Base-by-base conservation (phyloP, 768 basidiomycete genomes). In the Amanita phalloides region DNA sequence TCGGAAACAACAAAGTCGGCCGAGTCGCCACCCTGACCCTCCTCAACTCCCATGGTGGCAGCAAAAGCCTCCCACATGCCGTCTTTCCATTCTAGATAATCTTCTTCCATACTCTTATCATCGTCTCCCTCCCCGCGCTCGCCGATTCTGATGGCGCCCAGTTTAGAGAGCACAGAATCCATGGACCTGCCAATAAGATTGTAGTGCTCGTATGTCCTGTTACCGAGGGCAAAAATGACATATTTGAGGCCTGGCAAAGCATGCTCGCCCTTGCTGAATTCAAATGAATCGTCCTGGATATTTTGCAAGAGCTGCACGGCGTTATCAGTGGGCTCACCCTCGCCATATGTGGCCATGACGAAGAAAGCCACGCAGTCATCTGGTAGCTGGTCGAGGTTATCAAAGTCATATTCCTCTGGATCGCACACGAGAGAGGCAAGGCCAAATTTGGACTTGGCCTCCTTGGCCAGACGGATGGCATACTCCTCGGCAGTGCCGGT, bases 91-190 rank as follows among this genome's bases (percentile, higher is more conserved):
- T 90, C 93, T 10, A 99, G 79, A 65, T 98, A 99, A 67, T 99
- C 95, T 71, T 99, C 95, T 66, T 99, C 95, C 94, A 99, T 97
- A 63, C 88, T 92, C 75, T 96, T 96, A 69, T 99, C 96, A 62
- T 99, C 95, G 62, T 99, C 96, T 56, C 95, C 95, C 67, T 98
- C 94, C 8, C 95, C 95, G 36, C 86, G 76, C 64, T 86, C 84
- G 39, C 93, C 93, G 33, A 98, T 87, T 48, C 91, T 82, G 49
- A 72, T 65, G 20, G 81, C 96, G 26, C 93, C 95, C 74, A 92
- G 83, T 62, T 83, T 80, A 4, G 77, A 66, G 53, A 99, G 69
- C 26, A 79, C 67, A 2, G 74, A 61, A 60, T 99, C 95, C 50
- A 94, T 75, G 54, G 82, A 80, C 39, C 85, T 78, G 14, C 85